Evolutionary conservation across 495 filamentous ascomycete species (phyloP), one percentile per base, ranked within the genome.

Genomic region (Sphaerosporella brunnea): DNA sequence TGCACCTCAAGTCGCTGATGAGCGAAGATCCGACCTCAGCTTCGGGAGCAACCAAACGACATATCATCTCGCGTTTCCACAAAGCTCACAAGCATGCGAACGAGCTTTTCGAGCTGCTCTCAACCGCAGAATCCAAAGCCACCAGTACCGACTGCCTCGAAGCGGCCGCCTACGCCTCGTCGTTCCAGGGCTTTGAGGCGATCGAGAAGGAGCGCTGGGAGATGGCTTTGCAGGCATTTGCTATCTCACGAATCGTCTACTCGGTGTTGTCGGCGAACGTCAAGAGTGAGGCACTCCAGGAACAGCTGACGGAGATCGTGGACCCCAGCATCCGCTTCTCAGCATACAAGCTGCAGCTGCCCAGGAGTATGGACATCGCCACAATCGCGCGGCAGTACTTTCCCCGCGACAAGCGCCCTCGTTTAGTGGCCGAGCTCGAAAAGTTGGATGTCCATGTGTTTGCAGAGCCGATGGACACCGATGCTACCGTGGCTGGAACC

Each of bases 261-360:
- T 76, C 70, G 35, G 74, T 79, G 1, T 67, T 99, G 11, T 37
- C 51, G 9, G 40, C 30, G 21, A 58, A 63, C 13, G 71, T 73
- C 11, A 79, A 78, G 54, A 67, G 66, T 15, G 90, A 93, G 55
- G 66, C 82, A 36, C 92, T 82, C 64, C 79, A 79, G 45, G 90
- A 99, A 36, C 70, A 94, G 15, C 66, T 96, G 26, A 75, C 80
- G 10, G 77, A 78, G 49, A 93, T 80, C 20, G 77, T 93, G 39
- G 92, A 99, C 56, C 87, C 88, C 4, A 94, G 86, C 48, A 80
- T 96, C 52, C 78, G 87, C 42, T 96, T 88, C 64, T 85, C 84
- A 2, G 87, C 92, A 3, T 96, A 96, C 64, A 83, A 93, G 60
- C 66, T 79, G 62, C 82, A 85, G 58, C 69, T 92, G 5, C 79